A percentile compares a stretch with the other conserved stretches of the same genome.
These are phyloP conservation scores for Rhizophora mangle DNA, from an alignment of 345 rosid species.

Conservation along the genomic window DNA sequence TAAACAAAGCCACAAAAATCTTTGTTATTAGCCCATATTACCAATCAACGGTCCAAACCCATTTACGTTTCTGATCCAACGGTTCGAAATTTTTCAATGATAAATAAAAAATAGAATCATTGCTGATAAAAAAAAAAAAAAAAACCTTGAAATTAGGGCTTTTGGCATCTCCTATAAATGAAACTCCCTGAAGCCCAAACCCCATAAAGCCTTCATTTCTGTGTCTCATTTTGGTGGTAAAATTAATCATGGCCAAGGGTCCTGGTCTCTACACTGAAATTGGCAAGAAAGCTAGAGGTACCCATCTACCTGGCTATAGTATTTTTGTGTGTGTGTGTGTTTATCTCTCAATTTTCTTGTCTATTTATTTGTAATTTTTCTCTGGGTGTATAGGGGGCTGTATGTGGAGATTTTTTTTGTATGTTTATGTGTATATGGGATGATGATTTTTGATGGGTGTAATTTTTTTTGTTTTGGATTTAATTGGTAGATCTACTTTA, in stretches of 20 bases:
- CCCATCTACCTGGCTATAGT: not conserved
- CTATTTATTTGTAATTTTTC: not conserved
- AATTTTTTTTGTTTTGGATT: not conserved
- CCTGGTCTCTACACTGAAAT: constrained; percentile 93
- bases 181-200: not conserved
- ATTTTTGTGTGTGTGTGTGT: not conserved
- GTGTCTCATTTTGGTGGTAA: not conserved
- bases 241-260: constrained; percentile 66
- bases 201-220: not conserved
- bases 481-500: constrained; percentile 60
- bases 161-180: constrained; percentile 9
- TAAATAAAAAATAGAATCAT: not conserved
- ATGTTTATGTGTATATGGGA: not conserved
- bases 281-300: constrained; percentile 92
- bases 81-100: not conserved
- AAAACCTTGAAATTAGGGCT: constrained; percentile 15
- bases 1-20: not conserved
- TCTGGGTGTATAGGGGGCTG: too few relatives aligned
- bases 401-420: not conserved
- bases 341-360: not conserved
- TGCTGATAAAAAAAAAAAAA: constrained; percentile 8
- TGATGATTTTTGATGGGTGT: constrained; percentile 11
- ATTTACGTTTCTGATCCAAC: not conserved
- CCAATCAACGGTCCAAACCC: constrained; percentile 3
- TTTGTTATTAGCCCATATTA: not conserved